These are phyloP conservation scores for Fusarium hostae DNA, from an alignment of 2,329 filamentous ascomycete species.

Conservation along the genomic window DNA sequence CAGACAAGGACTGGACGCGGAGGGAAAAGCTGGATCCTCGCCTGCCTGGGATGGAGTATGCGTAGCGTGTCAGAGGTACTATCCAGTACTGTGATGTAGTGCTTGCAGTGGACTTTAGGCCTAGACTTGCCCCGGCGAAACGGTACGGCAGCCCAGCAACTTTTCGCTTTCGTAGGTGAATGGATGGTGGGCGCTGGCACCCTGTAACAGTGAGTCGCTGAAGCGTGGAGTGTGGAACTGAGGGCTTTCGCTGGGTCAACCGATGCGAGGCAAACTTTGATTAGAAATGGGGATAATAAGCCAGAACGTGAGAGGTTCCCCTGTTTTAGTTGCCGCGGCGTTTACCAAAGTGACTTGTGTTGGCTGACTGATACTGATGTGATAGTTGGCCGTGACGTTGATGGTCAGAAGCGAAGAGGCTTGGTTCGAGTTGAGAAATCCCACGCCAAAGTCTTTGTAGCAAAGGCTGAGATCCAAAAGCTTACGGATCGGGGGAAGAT, in stretches of 20 bases:
- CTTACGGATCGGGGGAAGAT: constrained; percentile 2
- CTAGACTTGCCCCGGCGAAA: not conserved
- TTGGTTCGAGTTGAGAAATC: constrained; percentile 14
- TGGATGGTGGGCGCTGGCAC: constrained; percentile 13
- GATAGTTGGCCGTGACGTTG: constrained; percentile 5
- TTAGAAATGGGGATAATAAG: constrained; percentile 24
- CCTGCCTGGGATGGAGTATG: constrained; percentile 31
- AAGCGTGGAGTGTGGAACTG: constrained; percentile 39
- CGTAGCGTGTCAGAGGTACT: constrained; percentile 28
- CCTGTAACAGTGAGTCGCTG: constrained; percentile 31
- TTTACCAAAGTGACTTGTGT: not conserved
- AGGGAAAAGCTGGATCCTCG: constrained; percentile 39
- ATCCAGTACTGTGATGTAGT: constrained; percentile 15
- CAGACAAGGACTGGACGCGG: constrained; percentile 36
- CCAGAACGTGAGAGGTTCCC: not conserved
- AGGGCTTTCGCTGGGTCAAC: constrained; percentile 44
- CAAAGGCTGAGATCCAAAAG: constrained; percentile 12
- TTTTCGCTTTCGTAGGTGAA: constrained; percentile 1
- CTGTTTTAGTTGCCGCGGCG: not conserved
- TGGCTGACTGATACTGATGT: constrained; percentile 14
- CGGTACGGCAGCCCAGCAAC: constrained; percentile 4
- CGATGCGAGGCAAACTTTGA: constrained; percentile 44
- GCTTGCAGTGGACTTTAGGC: constrained; percentile 27
- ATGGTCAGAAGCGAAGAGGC: constrained; percentile 1
- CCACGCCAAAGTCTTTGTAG: constrained; percentile 15